Evolutionary conservation across 1,284 basidiomycete species (phyloP).

Genomic region (Irpex sp.): DNA sequence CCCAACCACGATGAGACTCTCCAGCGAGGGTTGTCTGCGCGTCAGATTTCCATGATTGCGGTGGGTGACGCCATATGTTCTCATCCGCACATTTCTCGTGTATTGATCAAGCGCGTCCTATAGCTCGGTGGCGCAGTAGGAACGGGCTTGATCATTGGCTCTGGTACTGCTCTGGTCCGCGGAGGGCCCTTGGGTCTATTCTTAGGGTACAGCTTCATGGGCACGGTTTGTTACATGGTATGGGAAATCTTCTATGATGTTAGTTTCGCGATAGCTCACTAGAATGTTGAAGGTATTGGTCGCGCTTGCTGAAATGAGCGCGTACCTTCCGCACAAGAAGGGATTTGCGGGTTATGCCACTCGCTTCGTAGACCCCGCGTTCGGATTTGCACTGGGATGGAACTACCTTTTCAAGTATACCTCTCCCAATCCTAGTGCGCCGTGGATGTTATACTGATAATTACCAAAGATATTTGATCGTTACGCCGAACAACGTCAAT

Average conservation of each 20-base stretch:
- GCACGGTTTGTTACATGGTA: conserved; percentile 51
- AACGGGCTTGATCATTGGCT: conserved; percentile 77
- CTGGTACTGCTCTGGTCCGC: conserved; percentile 49
- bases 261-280: conserved; percentile 4
- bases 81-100: not conserved
- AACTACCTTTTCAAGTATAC: conserved; percentile 30
- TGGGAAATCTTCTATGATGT: conserved; percentile 14
- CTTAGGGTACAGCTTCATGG: conserved; percentile 51
- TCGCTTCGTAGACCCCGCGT: conserved; percentile 48
- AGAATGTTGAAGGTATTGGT: conserved; percentile 30
- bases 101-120: not conserved
- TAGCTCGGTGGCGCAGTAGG: conserved; percentile 61
- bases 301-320: conserved; percentile 35
- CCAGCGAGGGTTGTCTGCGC: conserved; percentile 60
- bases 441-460: not conserved
- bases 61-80: conserved; percentile 27
- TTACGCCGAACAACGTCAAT: conserved; percentile 36
- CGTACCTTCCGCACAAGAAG: conserved; percentile 37
- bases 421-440: not conserved
- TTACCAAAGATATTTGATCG: conserved; percentile 26
- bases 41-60: conserved; percentile 73
- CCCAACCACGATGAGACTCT: conserved; percentile 42
- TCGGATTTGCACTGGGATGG: conserved; percentile 43
- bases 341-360: conserved; percentile 44
- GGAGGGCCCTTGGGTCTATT: conserved; percentile 53